phyloP scores from a whole-genome alignment of 768 basidiomycete genomes.

The Pulveroboletus ravenelii region DNA sequence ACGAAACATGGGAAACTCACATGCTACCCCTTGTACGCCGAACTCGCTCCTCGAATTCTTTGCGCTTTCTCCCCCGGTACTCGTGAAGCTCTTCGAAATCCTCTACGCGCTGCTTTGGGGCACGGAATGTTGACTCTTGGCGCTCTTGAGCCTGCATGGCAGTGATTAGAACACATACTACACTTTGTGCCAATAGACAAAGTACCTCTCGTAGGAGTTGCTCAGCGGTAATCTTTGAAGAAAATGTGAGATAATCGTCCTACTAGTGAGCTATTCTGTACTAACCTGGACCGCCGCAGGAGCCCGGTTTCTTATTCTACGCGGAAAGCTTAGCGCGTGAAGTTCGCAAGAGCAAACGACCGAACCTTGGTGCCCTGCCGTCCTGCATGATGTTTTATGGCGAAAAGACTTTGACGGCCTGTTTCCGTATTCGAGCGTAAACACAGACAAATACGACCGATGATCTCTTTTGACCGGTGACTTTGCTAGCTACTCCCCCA shows the following conservation, averaged over 20 bases:
- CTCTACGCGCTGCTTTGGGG: conserved; percentile 92
- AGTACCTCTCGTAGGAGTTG: conserved; percentile 91
- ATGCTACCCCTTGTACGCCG: conserved; percentile 76
- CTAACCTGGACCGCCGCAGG: conserved; percentile 87
- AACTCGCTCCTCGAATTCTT: conserved; percentile 90
- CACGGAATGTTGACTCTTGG: conserved; percentile 87
- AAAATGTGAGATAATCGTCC: conserved; percentile 11
- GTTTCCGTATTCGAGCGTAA: neutral
- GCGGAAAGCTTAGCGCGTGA: conserved; percentile 4
- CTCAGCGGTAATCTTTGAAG: conserved; percentile 87
- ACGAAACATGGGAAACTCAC: conserved; percentile 36
- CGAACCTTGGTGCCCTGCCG: conserved; percentile 74
- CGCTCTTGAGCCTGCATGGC: conserved; percentile 83
- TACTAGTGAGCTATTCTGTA: conserved; percentile 1
- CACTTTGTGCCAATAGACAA: neutral
- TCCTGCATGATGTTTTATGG: conserved; percentile 54
- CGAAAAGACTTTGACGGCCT: neutral
- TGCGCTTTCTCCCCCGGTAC: conserved; percentile 87
- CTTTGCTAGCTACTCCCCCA: conserved; percentile 2
- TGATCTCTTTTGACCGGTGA: neutral
- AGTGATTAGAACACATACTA: neutral
- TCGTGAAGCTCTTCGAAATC: conserved; percentile 91
- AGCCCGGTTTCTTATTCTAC: conserved; percentile 91
- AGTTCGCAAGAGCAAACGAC: conserved; percentile 2
- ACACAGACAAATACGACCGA: conserved; percentile 16